phyloP scores from a whole-genome alignment of 371 early-diverging fungal genomes.

The Zychaea mexicana region DNA sequence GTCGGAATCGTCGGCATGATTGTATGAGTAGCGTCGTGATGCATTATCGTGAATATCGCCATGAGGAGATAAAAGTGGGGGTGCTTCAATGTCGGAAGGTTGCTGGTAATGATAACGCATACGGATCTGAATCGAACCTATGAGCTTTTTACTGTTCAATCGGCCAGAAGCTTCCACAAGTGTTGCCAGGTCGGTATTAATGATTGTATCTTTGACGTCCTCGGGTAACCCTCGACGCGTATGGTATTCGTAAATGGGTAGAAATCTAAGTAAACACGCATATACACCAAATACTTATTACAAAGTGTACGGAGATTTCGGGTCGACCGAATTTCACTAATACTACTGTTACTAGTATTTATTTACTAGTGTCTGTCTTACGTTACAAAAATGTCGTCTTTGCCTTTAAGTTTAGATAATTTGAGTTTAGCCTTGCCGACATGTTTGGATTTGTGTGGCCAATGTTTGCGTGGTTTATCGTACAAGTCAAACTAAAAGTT shows the following conservation, averaged over 20 bases:
- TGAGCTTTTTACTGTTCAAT: slow-evolving; percentile 14
- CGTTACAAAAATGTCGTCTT: slow-evolving; percentile 49
- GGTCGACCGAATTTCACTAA: too few relatives aligned
- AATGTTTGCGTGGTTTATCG: slow-evolving; percentile 38
- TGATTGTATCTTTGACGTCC: slow-evolving; percentile 38
- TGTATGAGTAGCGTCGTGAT: slow-evolving; percentile 8
- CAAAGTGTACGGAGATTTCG: too few relatives aligned
- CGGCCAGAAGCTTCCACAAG: slow-evolving; percentile 23
- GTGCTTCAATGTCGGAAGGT: slow-evolving; percentile 12
- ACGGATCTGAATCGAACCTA: slow-evolving; percentile 42
- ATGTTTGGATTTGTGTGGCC: slow-evolving; percentile 38
- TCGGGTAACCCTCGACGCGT: slow-evolving; percentile 38
- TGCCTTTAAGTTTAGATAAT: slow-evolving; percentile 32
- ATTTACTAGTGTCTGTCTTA: slow-evolving; percentile 8
- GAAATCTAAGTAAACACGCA: slow-evolving; percentile 35
- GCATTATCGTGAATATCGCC: background rate
- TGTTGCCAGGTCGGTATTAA: slow-evolving; percentile 34
- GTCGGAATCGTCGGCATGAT: background rate
- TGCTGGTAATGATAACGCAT: slow-evolving; percentile 38
- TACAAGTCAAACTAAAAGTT: slow-evolving; percentile 37
- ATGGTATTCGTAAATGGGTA: slow-evolving; percentile 53
- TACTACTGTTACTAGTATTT: too few relatives aligned
- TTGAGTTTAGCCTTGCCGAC: slow-evolving; percentile 51
- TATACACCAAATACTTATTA: too few relatives aligned
- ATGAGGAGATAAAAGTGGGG: background rate